Evolutionary conservation across 176 grass and related monocot species (phyloP).

Genomic region (Lolium multiflorum): DNA sequence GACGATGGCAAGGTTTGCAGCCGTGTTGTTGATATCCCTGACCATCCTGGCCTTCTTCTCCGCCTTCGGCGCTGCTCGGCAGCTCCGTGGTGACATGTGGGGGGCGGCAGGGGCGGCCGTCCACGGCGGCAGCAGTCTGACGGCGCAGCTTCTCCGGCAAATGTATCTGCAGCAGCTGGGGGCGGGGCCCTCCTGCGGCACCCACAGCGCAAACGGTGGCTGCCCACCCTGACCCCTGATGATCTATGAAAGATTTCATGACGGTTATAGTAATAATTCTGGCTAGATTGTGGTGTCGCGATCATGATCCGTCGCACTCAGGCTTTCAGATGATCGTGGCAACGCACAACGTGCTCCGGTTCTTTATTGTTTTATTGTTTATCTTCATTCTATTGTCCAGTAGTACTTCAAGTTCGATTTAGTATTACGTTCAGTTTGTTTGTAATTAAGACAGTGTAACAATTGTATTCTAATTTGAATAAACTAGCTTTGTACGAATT

Average conservation of each 20-base stretch:
- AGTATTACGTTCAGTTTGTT: too few species aligned
- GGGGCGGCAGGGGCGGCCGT: not conserved
- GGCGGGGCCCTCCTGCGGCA: conserved; percentile 42
- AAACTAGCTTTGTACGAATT: too few species aligned
- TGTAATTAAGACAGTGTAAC: too few species aligned
- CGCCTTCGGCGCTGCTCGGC: not conserved
- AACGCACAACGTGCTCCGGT: too few species aligned
- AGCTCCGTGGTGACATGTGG: not conserved
- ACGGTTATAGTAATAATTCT: too few species aligned
- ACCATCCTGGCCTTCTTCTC: conserved; percentile 11
- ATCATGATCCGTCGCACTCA: too few species aligned
- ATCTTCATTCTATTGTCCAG: too few species aligned
- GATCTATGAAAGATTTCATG: conserved; percentile 32
- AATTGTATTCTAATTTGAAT: too few species aligned
- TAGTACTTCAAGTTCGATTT: too few species aligned
- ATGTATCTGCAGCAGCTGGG: conserved; percentile 42
- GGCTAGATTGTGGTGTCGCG: too few species aligned
- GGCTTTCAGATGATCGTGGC: too few species aligned
- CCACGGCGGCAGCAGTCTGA: not conserved
- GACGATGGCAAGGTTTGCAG: not conserved
- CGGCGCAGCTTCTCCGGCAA: conserved; percentile 16
- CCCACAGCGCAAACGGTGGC: conserved; percentile 46
- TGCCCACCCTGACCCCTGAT: conserved; percentile 30
- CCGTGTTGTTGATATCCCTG: not conserved
- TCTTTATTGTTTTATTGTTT: too few species aligned